These are phyloP conservation scores for Annulohypoxylon bovei DNA, from an alignment of 495 filamentous ascomycete species.

Conservation along the genomic window DNA sequence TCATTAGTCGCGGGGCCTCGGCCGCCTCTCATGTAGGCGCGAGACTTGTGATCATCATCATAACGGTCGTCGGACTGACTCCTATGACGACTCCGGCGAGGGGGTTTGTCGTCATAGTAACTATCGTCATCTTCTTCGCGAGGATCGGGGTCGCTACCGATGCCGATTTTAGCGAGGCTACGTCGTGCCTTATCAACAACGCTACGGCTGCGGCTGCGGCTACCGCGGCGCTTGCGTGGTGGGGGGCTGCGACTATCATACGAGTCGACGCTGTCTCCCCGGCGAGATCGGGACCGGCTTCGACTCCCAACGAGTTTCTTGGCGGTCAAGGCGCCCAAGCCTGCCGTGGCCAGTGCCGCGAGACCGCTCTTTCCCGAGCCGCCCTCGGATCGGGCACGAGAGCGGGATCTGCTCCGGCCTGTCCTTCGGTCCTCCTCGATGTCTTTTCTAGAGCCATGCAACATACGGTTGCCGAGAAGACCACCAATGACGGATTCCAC, in stretches of 20 bases:
- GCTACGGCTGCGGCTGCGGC: conserved; percentile 59
- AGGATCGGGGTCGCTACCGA: conserved; percentile 55
- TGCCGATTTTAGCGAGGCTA: conserved; percentile 57
- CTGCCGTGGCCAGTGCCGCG: conserved; percentile 77
- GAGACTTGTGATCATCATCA: conserved; percentile 65
- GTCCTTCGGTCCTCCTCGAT: conserved; percentile 64
- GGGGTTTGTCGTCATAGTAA: conserved; percentile 46
- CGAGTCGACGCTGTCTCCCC: conserved; percentile 55
- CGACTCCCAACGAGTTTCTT: conserved; percentile 80
- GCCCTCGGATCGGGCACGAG: conserved; percentile 62
- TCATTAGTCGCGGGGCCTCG: conserved; percentile 42
- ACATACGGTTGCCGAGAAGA: conserved; percentile 79
- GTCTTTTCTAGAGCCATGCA: conserved; percentile 77
- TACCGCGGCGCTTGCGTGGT: conserved; percentile 48
- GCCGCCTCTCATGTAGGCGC: conserved; percentile 56
- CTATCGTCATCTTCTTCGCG: conserved; percentile 55
- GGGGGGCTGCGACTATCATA: conserved; percentile 59
- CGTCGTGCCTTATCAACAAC: conserved; percentile 57
- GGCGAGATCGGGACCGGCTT: conserved; percentile 64
- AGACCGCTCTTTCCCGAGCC: conserved; percentile 58
- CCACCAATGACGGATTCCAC: conserved; percentile 85
- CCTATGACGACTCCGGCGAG: conserved; percentile 44
- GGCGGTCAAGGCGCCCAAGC: conserved; percentile 78
- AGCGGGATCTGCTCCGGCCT: conserved; percentile 60
- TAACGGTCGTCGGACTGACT: conserved; percentile 52